Conservation (phyloP, 345 rosid genomes). For the Corymbia maculata region DNA sequence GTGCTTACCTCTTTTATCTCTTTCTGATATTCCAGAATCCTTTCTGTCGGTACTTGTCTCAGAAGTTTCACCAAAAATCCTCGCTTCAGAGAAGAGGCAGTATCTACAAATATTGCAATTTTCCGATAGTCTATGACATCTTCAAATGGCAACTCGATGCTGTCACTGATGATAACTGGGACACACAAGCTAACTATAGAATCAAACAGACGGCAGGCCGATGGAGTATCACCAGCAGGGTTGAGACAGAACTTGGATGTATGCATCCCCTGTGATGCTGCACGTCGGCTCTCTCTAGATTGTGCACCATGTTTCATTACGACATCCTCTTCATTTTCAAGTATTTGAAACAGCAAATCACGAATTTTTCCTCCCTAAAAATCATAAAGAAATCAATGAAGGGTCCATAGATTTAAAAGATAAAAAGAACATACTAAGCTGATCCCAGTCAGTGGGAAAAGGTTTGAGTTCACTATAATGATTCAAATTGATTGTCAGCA, state of each 20-base stretch:
- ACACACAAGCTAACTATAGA: conserved; percentile 94
- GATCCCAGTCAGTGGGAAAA: neutral
- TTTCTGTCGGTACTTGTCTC: conserved; percentile 37
- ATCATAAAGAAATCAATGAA: neutral
- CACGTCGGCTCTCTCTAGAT: conserved; percentile 90
- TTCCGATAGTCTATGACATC: conserved; percentile 81
- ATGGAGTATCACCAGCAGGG: conserved; percentile 99
- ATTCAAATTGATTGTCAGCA: neutral
- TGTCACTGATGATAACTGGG: conserved; percentile 84
- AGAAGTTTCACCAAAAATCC: conserved; percentile 59
- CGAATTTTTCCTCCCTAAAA: conserved; percentile 92
- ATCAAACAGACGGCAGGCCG: conserved; percentile 97
- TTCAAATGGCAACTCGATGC: conserved; percentile 93
- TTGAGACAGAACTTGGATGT: conserved; percentile 89
- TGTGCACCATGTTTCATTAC: conserved; percentile 88
- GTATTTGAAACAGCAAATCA: conserved; percentile 77
- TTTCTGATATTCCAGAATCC: conserved; percentile 69
- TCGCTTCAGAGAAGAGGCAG: conserved; percentile 49
- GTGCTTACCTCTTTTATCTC: conserved; percentile 51
- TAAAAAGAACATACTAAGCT: neutral
- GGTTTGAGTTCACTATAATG: neutral
- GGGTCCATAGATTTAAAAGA: neutral
- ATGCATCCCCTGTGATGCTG: conserved; percentile 89
- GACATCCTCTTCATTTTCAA: conserved; percentile 77
- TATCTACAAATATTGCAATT: conserved; percentile 72